These are phyloP conservation scores for Candida insectalens DNA, from an alignment of 805 yeast species.

Conservation along the genomic window DNA sequence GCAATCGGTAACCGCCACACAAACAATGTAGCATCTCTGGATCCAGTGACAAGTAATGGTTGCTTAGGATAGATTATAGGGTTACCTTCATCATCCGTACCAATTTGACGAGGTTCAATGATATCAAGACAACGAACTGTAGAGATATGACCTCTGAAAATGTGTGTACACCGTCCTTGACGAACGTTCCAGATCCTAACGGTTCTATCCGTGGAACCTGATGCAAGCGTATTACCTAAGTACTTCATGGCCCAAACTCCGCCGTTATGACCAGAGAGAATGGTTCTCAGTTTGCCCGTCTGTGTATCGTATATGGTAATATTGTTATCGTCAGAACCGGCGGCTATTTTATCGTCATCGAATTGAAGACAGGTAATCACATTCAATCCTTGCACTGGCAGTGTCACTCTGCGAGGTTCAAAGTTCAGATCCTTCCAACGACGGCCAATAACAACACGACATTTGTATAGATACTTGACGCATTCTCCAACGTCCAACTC, in stretches of 20 bases:
- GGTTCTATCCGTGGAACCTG: constrained; percentile 92
- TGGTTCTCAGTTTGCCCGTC: constrained; percentile 54
- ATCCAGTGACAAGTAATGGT: constrained; percentile 74
- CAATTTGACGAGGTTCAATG: constrained; percentile 55
- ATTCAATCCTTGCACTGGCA: constrained; percentile 60
- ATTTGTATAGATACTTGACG: constrained; percentile 39
- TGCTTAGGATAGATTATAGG: constrained; percentile 46
- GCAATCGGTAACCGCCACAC: constrained; percentile 66
- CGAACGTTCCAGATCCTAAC: constrained; percentile 89
- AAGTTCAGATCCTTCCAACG: constrained; percentile 78
- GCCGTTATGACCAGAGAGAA: constrained; percentile 84
- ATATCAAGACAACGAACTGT: constrained; percentile 90
- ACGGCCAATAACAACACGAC: constrained; percentile 43
- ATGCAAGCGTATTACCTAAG: constrained; percentile 70
- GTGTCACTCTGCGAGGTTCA: constrained; percentile 56
- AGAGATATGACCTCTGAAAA: constrained; percentile 85
- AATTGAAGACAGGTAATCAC: constrained; percentile 95
- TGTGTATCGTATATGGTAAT: constrained; percentile 74
- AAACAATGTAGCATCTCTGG: constrained; percentile 76
- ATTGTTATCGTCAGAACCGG: constrained; percentile 83
- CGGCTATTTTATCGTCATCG: constrained; percentile 81
- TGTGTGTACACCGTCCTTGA: constrained; percentile 81
- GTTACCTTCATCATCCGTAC: constrained; percentile 48
- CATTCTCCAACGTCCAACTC: constrained; percentile 8
- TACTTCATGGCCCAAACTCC: constrained; percentile 98